A percentile compares a stretch with the other conserved stretches of the same genome.
phyloP scores from a whole-genome alignment of 202 grass and related monocot species.

The Schoenoplectus tabernaemontani region DNA sequence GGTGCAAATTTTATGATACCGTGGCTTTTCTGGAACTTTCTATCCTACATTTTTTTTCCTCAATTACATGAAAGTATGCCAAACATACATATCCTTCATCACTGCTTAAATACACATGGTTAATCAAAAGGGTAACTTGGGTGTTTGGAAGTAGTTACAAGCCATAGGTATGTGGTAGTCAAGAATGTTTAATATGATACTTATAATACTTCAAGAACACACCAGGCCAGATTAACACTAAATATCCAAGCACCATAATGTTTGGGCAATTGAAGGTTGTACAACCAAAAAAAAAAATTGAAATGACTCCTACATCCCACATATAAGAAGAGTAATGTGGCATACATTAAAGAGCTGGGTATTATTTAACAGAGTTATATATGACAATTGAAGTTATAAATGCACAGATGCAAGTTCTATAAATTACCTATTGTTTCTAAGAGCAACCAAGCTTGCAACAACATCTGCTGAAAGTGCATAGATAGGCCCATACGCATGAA shows the following conservation, averaged over 20 bases:
- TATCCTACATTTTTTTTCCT: not conserved
- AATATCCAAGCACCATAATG: not conserved
- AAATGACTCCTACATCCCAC: not conserved
- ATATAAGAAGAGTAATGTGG: not conserved
- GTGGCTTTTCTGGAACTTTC: not conserved
- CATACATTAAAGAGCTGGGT: not conserved
- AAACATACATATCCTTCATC: not conserved
- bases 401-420: not conserved
- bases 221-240: not conserved
- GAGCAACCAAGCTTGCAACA: constrained; percentile 82
- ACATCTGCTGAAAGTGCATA: constrained; percentile 98
- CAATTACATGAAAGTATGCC: not conserved
- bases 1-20: not conserved
- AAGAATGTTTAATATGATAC: not conserved
- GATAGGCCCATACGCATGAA: constrained; percentile 98
- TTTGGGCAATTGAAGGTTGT: not conserved
- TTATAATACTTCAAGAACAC: not conserved
- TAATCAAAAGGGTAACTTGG: not conserved
- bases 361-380: not conserved
- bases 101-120: not conserved
- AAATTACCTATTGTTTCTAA: constrained; percentile 88
- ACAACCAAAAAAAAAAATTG: not conserved
- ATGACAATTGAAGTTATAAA: not conserved
- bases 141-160: not conserved
- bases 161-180: not conserved